Evolutionary conservation across 2,329 filamentous ascomycete genomes (phyloP).

Genomic region (Aspergillus pseudonomiae): DNA sequence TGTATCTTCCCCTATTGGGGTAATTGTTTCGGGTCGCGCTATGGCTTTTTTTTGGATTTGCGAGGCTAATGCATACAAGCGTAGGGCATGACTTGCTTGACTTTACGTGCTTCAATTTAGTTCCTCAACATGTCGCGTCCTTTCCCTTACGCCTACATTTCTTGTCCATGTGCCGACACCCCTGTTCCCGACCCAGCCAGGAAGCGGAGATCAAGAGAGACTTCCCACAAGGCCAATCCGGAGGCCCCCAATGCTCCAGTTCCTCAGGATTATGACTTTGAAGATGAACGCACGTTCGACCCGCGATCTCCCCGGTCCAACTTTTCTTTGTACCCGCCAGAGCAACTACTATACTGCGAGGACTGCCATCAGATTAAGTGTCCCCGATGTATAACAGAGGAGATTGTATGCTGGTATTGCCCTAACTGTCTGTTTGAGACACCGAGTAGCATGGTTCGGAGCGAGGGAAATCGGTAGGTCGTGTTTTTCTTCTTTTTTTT

Average conservation of each 20-base stretch:
- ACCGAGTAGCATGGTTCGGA: slow-evolving; percentile 86
- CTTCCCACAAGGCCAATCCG: slow-evolving; percentile 35
- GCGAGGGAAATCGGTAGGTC: slow-evolving; percentile 84
- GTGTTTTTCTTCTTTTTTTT: neutral
- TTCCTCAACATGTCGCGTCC: slow-evolving; percentile 52
- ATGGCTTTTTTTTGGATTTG: neutral
- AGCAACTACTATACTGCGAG: slow-evolving; percentile 93
- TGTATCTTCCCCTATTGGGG: neutral
- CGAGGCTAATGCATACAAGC: neutral
- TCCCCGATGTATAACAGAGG: slow-evolving; percentile 86
- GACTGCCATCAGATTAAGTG: slow-evolving; percentile 97
- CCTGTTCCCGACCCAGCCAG: slow-evolving; percentile 44
- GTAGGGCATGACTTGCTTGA: neutral
- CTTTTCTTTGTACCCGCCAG: slow-evolving; percentile 89
- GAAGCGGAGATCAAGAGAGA: slow-evolving; percentile 41
- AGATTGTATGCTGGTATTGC: slow-evolving; percentile 94
- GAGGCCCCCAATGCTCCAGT: slow-evolving; percentile 26
- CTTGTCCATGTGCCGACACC: slow-evolving; percentile 63
- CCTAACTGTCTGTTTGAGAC: slow-evolving; percentile 96
- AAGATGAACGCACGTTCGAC: slow-evolving; percentile 81
- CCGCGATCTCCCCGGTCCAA: slow-evolving; percentile 81
- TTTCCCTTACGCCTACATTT: slow-evolving; percentile 67
- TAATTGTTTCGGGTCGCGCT: neutral
- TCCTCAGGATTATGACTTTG: slow-evolving; percentile 54
- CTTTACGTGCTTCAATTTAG: neutral